Base-by-base conservation (phyloP, 148 eudicot genomes). In the Persicaria tinctoria region DNA sequence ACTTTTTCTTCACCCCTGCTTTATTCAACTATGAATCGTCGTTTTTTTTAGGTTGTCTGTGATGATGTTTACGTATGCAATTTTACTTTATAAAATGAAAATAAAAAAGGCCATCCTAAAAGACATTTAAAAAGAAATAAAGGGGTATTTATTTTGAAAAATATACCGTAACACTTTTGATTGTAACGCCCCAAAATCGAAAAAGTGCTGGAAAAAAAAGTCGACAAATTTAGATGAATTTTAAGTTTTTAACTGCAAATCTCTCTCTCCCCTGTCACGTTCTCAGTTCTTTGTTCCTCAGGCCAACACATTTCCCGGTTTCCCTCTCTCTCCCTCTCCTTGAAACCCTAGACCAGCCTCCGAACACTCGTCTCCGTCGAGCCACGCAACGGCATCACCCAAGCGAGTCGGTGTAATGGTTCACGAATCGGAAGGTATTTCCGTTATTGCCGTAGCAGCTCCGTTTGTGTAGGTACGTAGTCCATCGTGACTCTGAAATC, bases 331-430 rank as follows among this genome's bases (percentile, higher is more conserved):
- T 13, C 17, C 1, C 44, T 60, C 44, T 60, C 13, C 44, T 17
- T 66, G 70, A 66, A 66, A 66, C 70, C 70, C 70, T 66, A 66
- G 46, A 7, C 70, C 8, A 47, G 47, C 53, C 3, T 50, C 11
- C 13, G 11, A 50, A 50, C 53, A 50, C 53, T 50, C 53, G 12
- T 12, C 53, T 50, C 53, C 53, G 53, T 12, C 6, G 13, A 50
- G 53, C 70, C 70, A 66, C 70, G 41, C 70, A 66, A 9, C 70
- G 47, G 70, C 47, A 66, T 47, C 70, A 66, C 46, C 48, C 70
- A 66, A 66, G 48, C 47, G 70, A 11, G 70, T n/a, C 47, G 18
- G 70, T 41, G 48, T 66, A 5, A 66, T 41, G 70, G 70, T 66
- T 38, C 17, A 17, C 38, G 47, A 46, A 44, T 44, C 17, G 70